Percentiles rank a stretch among this genome's conserved stretches.
Conservation (phyloP, 2,329 filamentous ascomycete species). For the Cladorrhinum sp. region DNA sequence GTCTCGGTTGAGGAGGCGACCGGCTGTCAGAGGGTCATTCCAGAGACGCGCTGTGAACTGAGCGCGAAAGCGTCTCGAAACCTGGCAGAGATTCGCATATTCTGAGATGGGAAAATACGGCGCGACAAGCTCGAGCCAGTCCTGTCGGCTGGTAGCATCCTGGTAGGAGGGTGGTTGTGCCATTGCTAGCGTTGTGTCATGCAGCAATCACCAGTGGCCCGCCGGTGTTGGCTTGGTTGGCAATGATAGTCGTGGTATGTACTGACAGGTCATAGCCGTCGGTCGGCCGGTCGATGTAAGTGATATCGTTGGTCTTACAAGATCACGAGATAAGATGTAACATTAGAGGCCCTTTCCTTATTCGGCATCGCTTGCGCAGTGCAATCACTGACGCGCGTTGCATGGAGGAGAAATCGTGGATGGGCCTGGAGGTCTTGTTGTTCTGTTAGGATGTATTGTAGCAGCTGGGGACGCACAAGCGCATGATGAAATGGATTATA, state of each 20-base stretch:
- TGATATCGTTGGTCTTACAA: neutral
- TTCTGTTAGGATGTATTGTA: neutral
- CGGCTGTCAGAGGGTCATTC: conserved; percentile 46
- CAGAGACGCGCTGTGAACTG: conserved; percentile 53
- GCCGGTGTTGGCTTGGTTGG: neutral
- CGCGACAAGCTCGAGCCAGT: conserved; percentile 51
- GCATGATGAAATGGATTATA: no score
- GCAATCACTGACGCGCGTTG: neutral
- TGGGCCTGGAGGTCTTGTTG: no score
- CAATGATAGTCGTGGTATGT: neutral
- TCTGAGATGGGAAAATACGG: conserved; percentile 42
- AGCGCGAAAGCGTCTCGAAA: conserved; percentile 45
- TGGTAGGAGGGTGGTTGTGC: conserved; percentile 51
- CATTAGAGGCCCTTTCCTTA: neutral
- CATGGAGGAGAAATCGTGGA: neutral
- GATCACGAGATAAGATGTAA: neutral
- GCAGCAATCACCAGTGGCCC: neutral
- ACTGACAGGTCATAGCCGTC: neutral
- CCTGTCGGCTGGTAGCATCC: conserved; percentile 44
- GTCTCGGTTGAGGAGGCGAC: conserved; percentile 42
- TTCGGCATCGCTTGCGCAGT: neutral
- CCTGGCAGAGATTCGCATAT: conserved; percentile 47
- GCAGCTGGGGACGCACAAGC: neutral
- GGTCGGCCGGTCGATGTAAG: neutral
- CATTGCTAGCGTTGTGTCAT: conserved; percentile 27